These are phyloP conservation scores for Cajanus cajan DNA, from an alignment of 306 rosid genomes.

Conservation along the genomic window DNA sequence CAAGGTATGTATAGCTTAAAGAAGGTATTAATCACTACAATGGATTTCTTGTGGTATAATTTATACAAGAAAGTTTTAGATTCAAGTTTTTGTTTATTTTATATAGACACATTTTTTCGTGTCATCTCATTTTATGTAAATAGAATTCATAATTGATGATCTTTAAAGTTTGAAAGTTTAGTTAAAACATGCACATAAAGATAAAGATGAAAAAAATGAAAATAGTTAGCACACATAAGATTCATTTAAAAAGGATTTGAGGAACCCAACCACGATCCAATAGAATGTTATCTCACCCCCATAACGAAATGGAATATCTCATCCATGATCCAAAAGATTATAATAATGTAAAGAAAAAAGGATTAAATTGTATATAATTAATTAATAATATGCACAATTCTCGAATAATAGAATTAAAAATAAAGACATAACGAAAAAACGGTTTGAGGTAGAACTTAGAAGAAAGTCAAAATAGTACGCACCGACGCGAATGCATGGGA, in stretches of 20 bases:
- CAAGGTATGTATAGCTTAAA: neutral
- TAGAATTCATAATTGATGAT: neutral
- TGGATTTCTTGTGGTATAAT: neutral
- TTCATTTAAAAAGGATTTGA: neutral
- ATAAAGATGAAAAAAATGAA: too few species aligned
- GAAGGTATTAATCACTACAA: neutral
- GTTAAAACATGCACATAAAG: neutral
- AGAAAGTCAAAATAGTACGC: constrained; percentile 31
- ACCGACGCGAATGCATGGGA: constrained; percentile 48
- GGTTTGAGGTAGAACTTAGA: too few species aligned
- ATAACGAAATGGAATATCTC: neutral
- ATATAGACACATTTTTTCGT: neutral
- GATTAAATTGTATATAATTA: too few species aligned
- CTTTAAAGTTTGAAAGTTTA: neutral
- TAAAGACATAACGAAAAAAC: too few species aligned
- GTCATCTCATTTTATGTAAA: neutral
- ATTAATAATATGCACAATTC: too few species aligned
- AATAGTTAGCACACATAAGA: too few species aligned
- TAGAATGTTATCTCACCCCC: neutral
- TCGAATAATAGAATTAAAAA: too few species aligned
- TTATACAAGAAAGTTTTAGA: neutral
- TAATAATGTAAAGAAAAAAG: too few species aligned
- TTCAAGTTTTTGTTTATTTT: neutral
- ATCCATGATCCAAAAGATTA: too few species aligned
- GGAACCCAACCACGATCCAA: neutral